Conservation (phyloP, 345 rosid genomes). For the Adansonia digitata region DNA sequence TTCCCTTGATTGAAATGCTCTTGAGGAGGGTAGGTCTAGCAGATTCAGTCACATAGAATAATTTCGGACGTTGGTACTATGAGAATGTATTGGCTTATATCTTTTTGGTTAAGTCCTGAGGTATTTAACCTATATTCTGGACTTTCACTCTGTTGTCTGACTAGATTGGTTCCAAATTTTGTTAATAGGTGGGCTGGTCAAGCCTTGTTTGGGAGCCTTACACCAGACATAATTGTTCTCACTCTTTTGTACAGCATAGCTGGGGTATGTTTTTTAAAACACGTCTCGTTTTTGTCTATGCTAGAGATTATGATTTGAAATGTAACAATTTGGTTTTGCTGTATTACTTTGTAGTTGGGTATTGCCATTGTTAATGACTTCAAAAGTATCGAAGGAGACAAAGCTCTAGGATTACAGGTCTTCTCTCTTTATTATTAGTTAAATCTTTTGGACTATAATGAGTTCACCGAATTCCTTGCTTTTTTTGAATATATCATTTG, state of each 20-base stretch:
- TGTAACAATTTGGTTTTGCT: constrained; percentile 8
- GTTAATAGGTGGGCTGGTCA: constrained; percentile 97
- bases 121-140: background rate
- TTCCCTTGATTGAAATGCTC: background rate
- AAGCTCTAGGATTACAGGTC: constrained; percentile 92
- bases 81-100: background rate
- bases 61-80: background rate
- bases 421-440: background rate
- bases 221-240: constrained; percentile 84
- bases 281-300: background rate
- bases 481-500: background rate
- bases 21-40: background rate
- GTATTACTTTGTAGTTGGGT: constrained; percentile 55
- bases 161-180: background rate
- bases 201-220: constrained; percentile 93
- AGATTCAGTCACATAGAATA: background rate
- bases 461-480: constrained; percentile 7
- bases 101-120: background rate
- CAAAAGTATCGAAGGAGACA: constrained; percentile 96
- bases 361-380: constrained; percentile 97
- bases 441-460: background rate
- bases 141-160: constrained; percentile 1
- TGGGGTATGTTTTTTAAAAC: constrained; percentile 51
- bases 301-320: background rate
- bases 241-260: constrained; percentile 95